These are phyloP conservation scores for Talaromyces thailandensis DNA, from an alignment of 495 filamentous ascomycete species.

Conservation along the genomic window DNA sequence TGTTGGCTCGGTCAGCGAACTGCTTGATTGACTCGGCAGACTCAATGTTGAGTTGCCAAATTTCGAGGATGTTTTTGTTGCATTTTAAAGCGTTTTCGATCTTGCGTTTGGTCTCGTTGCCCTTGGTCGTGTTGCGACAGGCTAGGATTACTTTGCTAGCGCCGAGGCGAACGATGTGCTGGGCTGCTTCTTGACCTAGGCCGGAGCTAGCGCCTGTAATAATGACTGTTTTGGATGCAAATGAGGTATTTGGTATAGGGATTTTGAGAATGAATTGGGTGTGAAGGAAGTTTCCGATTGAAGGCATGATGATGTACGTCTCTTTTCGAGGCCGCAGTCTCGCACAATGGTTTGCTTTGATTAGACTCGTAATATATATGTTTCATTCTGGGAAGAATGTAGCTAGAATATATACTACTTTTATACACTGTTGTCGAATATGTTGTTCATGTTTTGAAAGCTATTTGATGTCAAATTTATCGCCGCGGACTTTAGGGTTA, in stretches of 20 bases:
- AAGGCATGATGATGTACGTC: neutral
- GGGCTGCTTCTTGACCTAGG: constrained; percentile 20
- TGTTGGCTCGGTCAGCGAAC: constrained; percentile 30
- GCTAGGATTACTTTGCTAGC: constrained; percentile 43
- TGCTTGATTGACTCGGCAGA: constrained; percentile 22
- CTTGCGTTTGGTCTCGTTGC: constrained; percentile 26
- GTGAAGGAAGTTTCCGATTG: neutral
- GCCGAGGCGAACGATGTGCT: constrained; percentile 18
- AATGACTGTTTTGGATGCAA: constrained; percentile 21
- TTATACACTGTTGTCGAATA: no score
- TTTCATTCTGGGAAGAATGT: neutral
- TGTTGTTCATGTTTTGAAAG: neutral
- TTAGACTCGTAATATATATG: neutral
- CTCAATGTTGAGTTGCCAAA: constrained; percentile 50
- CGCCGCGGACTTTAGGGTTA: neutral
- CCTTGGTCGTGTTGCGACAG: constrained; percentile 40
- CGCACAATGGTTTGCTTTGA: neutral
- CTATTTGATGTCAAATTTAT: neutral
- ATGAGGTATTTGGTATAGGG: constrained; percentile 21
- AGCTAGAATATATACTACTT: neutral
- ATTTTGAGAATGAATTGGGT: neutral
- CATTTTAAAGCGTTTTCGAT: constrained; percentile 14
- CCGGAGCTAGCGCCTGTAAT: constrained; percentile 22
- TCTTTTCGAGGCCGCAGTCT: neutral
- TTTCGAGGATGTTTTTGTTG: constrained; percentile 29